Conservation (phyloP, 2,329 filamentous ascomycete genomes). For the Stagonosporopsis tanaceti region DNA sequence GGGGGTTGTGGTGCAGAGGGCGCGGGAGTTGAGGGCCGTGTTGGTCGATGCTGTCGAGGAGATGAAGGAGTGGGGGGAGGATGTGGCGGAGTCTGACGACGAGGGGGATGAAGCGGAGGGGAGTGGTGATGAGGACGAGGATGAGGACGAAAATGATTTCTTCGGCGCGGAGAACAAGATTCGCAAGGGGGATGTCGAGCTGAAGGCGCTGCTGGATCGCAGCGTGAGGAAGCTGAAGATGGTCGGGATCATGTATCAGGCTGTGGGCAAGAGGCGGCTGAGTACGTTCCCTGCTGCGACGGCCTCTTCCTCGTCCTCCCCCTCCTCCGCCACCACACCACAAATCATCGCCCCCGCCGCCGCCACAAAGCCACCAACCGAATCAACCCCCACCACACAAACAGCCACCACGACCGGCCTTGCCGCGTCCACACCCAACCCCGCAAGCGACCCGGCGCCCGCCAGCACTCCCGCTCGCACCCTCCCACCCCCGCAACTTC, state of each 20-base stretch:
- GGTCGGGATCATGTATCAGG: constrained; percentile 72
- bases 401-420: too few relatives aligned
- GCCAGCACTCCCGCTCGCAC: too few relatives aligned
- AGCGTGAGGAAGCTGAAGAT: constrained; percentile 72
- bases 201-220: constrained; percentile 71
- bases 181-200: constrained; percentile 66
- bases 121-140: constrained; percentile 47
- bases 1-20: constrained; percentile 74
- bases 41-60: constrained; percentile 86
- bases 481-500: constrained; percentile 18
- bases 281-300: constrained; percentile 55
- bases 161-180: constrained; percentile 70
- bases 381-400: background rate
- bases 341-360: too few relatives aligned
- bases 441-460: too few relatives aligned
- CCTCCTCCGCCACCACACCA: too few relatives aligned
- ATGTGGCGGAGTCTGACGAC: constrained; percentile 62
- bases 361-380: background rate
- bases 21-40: constrained; percentile 75
- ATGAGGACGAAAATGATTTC: constrained; percentile 65
- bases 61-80: constrained; percentile 85
- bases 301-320: too few relatives aligned
- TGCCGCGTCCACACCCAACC: too few relatives aligned
- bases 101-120: constrained; percentile 52
- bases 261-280: constrained; percentile 73